phyloP scores from a whole-genome alignment of 116 monocot genomes.

The Dioscorea cayenensis region DNA sequence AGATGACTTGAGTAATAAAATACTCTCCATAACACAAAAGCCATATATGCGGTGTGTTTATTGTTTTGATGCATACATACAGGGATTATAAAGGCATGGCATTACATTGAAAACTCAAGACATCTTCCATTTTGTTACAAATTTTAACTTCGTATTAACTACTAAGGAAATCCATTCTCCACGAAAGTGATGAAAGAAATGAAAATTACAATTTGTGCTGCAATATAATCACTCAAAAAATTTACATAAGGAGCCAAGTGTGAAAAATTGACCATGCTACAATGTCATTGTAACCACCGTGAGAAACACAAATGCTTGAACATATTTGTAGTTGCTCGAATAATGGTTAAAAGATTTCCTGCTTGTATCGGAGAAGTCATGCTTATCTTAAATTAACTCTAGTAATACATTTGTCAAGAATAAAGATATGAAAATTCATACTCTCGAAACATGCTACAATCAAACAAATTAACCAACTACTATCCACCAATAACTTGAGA shows the following conservation, averaged over 20 bases:
- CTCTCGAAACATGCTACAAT: not conserved
- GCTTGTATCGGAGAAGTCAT: slow-evolving; percentile 35
- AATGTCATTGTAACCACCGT: slow-evolving; percentile 66
- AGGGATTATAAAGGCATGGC: too few relatives aligned
- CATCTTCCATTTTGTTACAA: too few relatives aligned
- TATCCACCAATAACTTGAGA: not conserved
- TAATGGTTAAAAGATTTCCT: slow-evolving; percentile 76
- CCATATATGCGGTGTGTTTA: too few relatives aligned
- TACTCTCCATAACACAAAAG: too few relatives aligned
- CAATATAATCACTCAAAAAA: not conserved
- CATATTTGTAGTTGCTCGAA: slow-evolving; percentile 68
- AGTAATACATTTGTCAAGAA: slow-evolving; percentile 48
- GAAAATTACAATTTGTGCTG: too few relatives aligned
- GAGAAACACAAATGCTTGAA: slow-evolving; percentile 72
- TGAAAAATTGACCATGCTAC: slow-evolving; percentile 55
- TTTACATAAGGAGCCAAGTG: not conserved
- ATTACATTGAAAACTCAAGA: too few relatives aligned
- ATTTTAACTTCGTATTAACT: too few relatives aligned
- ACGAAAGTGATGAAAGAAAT: not conserved
- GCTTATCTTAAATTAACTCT: slow-evolving; percentile 53
- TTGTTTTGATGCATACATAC: too few relatives aligned
- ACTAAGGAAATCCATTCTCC: too few relatives aligned
- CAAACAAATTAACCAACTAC: not conserved
- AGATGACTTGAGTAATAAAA: too few relatives aligned
- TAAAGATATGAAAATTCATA: not conserved